Evolutionary conservation across 1,139 yeast species (phyloP), one percentile per base, ranked within the genome.

Genomic region (Protomyces arabidopsidicola): DNA sequence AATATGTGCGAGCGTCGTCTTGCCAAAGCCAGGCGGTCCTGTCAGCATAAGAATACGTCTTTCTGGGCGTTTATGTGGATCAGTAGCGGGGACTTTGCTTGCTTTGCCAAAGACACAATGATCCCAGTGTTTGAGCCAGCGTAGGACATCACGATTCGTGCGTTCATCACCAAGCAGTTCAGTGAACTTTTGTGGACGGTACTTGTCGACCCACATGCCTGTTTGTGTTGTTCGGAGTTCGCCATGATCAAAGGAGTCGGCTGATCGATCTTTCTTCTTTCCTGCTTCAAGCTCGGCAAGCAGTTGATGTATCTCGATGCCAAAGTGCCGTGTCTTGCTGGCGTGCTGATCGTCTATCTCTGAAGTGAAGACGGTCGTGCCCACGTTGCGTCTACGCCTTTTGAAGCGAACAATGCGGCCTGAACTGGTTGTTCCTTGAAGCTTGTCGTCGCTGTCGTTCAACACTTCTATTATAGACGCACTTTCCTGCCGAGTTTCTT

Each of bases 11-110:
- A 90, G 86, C 0, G 95, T 84, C 0, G 98, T 93, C 73, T 93
- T 93, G 5, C 98, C 98, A n/a, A 88, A 81, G 0, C 98, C 98
- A 0, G 97, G 91, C 0, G 97, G 95, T 0, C 98, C 98, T 72
- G 87, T 90, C 2, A 93, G 81, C 57, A 93, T 76, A 48, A 93
- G 73, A 0, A 93, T 79, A 69, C 84, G 87, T 63, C 80, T 80
- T n/a, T 75, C 76, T 0, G 98, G 98, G 58, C 98, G 79, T 5
- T 86, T 84, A 54, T 81, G 77, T 0, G 82, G 79, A 72, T 90
- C 96, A 22, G n/a, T 14, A 2, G 53, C 24, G 18, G 45, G 31
- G 24, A 9, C 58, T 16, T 53, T 24, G 10, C 16, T 35, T 31
- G 58, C 42, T 55, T 79, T 81, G 8, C 82, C 81, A 71, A 83